Conservation (phyloP, 2,329 filamentous ascomycete genomes). For the Ophiognomonia clavigignenti-juglandacearum region DNA sequence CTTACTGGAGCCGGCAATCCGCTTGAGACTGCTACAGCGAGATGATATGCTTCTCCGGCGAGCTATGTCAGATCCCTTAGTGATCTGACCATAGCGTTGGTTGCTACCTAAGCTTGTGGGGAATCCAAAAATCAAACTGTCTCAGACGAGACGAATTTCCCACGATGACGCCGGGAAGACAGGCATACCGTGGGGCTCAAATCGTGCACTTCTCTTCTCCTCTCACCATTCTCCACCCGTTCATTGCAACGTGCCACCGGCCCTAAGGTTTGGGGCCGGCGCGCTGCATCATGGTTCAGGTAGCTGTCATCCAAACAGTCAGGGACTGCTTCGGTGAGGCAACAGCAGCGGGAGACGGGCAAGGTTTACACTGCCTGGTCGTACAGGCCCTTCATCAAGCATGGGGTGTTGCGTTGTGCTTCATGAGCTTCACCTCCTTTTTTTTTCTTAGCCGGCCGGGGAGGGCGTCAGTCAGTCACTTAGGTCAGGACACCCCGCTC, state of each 20-base stretch:
- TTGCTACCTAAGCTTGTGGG: neutral
- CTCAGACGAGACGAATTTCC: conserved; percentile 5
- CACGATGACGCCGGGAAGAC: conserved; percentile 9
- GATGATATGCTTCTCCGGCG: neutral
- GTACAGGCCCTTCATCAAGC: conserved; percentile 1
- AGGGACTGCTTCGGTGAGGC: conserved; percentile 6
- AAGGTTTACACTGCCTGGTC: conserved; percentile 8
- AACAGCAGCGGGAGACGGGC: conserved; percentile 7
- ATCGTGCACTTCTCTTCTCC: no score
- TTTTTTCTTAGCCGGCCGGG: neutral
- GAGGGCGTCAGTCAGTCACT: no score
- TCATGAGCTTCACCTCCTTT: neutral
- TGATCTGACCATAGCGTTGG: neutral
- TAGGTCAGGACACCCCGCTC: neutral
- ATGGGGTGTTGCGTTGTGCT: neutral
- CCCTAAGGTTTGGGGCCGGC: conserved; percentile 13
- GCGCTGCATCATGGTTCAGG: conserved; percentile 7
- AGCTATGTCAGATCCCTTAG: neutral
- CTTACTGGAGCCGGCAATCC: neutral
- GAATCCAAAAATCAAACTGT: conserved; percentile 2
- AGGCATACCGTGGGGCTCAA: no score
- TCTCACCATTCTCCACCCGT: conserved; percentile 13
- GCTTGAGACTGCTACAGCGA: neutral
- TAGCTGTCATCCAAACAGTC: conserved; percentile 6
- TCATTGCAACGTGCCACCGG: conserved; percentile 11